Conservation (phyloP, 768 basidiomycete genomes). For the Kwoniella dendrophila region DNA sequence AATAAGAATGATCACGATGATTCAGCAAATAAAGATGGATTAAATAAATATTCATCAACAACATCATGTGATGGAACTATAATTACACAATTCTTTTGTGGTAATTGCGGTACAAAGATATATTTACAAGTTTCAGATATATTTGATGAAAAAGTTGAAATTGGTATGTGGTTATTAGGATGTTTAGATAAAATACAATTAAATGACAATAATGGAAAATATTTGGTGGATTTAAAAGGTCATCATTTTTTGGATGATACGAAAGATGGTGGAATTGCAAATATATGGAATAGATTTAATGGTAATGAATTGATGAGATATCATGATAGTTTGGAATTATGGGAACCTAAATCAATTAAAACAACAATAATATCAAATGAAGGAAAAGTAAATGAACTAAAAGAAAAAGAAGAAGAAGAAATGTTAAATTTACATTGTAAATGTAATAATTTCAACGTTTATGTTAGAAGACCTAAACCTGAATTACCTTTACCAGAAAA, state of each 20-base stretch:
- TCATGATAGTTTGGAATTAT: slow-evolving; percentile 7
- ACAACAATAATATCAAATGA: background rate
- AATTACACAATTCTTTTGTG: slow-evolving; percentile 7
- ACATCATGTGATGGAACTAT: slow-evolving; percentile 4
- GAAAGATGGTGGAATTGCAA: slow-evolving; percentile 2
- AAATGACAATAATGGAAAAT: background rate
- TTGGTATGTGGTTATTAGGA: slow-evolving; percentile 10
- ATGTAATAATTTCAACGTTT: background rate
- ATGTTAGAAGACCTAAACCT: slow-evolving; percentile 6
- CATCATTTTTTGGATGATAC: slow-evolving; percentile 13
- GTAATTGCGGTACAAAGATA: slow-evolving; percentile 1
- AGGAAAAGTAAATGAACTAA: background rate
- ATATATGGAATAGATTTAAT: slow-evolving; percentile 6
- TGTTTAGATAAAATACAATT: slow-evolving; percentile 1
- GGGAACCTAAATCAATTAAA: background rate
- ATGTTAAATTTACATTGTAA: slow-evolving; percentile 3
- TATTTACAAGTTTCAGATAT: slow-evolving; percentile 1
- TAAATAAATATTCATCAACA: slow-evolving; percentile 5
- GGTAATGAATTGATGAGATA: background rate
- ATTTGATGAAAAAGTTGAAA: background rate
- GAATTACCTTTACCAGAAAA: slow-evolving; percentile 6
- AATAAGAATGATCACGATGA: background rate
- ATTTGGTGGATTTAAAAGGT: background rate
- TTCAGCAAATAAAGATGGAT: background rate
- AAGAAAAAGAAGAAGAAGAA: background rate